Conservation (phyloP, 768 basidiomycete genomes). For the Arthromyces matolae region DNA sequence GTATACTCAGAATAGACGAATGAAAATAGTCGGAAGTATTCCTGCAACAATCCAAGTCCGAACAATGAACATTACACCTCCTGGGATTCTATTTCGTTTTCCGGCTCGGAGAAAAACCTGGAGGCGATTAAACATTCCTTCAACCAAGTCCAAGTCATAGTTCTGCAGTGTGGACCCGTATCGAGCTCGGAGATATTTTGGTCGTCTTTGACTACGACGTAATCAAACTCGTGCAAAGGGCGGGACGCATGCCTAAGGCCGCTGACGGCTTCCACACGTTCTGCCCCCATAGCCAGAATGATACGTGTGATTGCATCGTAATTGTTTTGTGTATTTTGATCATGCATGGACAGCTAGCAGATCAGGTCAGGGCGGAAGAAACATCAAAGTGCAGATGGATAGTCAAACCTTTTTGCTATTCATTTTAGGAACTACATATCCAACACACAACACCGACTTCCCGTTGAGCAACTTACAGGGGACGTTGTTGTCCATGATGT, state of each 20-base stretch:
- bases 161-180: constrained; percentile 21
- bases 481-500: constrained; percentile 58
- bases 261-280: constrained; percentile 59
- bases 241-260: constrained; percentile 40
- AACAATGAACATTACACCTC: constrained; percentile 12
- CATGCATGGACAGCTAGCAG: constrained; percentile 24
- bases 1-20: too few relatives aligned
- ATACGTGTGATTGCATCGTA: constrained; percentile 57
- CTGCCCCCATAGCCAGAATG: constrained; percentile 75
- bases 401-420: constrained; percentile 35
- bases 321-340: constrained; percentile 35
- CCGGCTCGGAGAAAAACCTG: constrained; percentile 38
- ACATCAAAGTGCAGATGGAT: background rate
- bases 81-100: constrained; percentile 22
- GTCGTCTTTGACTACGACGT: constrained; percentile 57
- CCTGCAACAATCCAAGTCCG: too few relatives aligned
- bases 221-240: constrained; percentile 45
- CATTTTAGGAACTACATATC: constrained; percentile 51
- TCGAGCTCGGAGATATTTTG: constrained; percentile 26
- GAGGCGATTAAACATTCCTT: constrained; percentile 75
- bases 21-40: too few relatives aligned
- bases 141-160: constrained; percentile 65
- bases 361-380: too few relatives aligned
- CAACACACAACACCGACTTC: constrained; percentile 58
- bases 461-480: constrained; percentile 54